Conservation (phyloP, 441 rosid genomes). For the Hura crepitans region DNA sequence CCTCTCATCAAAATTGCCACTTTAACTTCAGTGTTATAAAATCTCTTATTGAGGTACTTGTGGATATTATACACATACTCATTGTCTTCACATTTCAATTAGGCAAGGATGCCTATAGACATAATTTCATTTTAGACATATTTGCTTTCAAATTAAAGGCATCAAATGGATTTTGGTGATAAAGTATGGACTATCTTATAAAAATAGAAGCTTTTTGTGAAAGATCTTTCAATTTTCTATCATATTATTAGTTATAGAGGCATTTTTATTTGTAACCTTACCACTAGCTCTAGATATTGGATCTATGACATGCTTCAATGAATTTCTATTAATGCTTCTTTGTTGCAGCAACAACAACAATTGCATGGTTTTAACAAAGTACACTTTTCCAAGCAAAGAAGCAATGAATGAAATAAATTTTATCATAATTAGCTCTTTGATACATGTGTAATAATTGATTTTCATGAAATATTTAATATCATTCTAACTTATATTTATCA, state of each 20-base stretch:
- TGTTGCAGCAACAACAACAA: not conserved
- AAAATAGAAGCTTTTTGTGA: not conserved
- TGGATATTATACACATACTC: slow-evolving; percentile 17
- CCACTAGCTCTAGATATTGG: not conserved
- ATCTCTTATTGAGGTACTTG: slow-evolving; percentile 74
- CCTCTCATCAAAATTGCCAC: slow-evolving; percentile 58
- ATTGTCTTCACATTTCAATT: slow-evolving; percentile 1
- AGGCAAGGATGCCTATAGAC: slow-evolving; percentile 4
- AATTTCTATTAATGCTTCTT: not conserved
- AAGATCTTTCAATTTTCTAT: not conserved
- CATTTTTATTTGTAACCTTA: not conserved
- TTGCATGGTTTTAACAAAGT: not conserved
- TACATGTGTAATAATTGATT: no score
- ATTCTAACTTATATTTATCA: not conserved
- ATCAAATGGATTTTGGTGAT: not conserved
- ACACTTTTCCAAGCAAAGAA: not conserved
- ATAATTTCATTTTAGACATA: not conserved
- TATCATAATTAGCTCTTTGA: no score
- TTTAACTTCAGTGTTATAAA: slow-evolving; percentile 78
- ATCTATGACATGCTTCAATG: not conserved
- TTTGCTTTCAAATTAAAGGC: not conserved
- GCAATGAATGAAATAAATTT: not conserved
- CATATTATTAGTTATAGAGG: not conserved
- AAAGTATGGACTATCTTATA: not conserved
- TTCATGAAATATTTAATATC: no score